Base-by-base conservation (phyloP, 306 rosid genomes). In the Clitoria ternatea region DNA sequence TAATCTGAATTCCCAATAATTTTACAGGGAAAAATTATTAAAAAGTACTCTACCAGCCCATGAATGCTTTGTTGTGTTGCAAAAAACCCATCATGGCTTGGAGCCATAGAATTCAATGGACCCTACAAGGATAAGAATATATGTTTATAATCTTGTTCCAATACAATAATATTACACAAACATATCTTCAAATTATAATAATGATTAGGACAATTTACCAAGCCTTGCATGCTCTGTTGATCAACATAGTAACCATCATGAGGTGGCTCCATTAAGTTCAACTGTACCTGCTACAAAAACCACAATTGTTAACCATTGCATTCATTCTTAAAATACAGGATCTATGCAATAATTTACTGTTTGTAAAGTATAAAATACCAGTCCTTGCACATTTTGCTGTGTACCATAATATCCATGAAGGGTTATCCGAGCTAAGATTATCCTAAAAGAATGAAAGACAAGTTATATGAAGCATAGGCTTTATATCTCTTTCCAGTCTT, bases 211-310 rank as follows among this genome's bases (percentile, higher is more conserved):
- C 35, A 75, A 79, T 81, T 64, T 77, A 89, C 98, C 80, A 92
- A 85, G 73, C 96, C 89, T 70, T 89, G 98, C 71, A 92, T 85
- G 77, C 89, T 84, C 33, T 84, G 96, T 69, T 88, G 98, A 83
- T 82, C 81, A 67, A 89, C 95, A 74, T 85, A 92, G 84, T 89
- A 92, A 39, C 87, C 86, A 42, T 92, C 98, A 48, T 87, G 94
- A 80, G 98, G 96, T 5, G 94, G 98, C 82, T 92, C 98, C 98
- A 92, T 92, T 78, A 89, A 81, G 74, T 92, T 89, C 85, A 92
- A 80, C 83, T 89, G 98, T 55, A 85, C 88, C 87, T 77, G 81
- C 83, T 80, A 57, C 17, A 50, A 54, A 69, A 72, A 66, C 59
- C 64, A 66, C 63, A 50, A 27, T 39, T 37, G 37, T 57, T 19